A percentile compares a stretch with the other conserved stretches of the same genome.
Conservation (phyloP, 192 early-diverging fungal species). For the Powellomyces hirtus region DNA sequence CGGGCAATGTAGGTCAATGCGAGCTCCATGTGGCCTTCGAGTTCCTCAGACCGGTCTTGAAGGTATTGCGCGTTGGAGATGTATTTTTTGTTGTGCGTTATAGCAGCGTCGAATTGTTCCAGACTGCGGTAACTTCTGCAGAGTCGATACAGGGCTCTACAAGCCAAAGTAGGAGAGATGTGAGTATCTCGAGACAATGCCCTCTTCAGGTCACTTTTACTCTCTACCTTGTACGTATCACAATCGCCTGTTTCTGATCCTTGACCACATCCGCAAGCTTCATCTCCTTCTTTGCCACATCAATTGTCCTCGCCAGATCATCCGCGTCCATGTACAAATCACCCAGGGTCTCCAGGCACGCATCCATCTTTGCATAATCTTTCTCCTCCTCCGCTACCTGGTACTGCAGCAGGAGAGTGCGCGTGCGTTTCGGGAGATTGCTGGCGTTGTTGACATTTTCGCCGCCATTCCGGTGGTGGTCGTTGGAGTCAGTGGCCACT, state of each 20-base stretch:
- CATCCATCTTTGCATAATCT: slow-evolving; percentile 7
- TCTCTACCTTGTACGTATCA: neutral
- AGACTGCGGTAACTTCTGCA: slow-evolving; percentile 7
- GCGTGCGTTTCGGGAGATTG: slow-evolving; percentile 22
- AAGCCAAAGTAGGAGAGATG: neutral
- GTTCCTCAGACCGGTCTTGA: slow-evolving; percentile 14
- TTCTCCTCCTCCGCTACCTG: slow-evolving; percentile 16
- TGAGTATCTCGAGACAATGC: neutral
- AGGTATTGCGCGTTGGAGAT: slow-evolving; percentile 6
- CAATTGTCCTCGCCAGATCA: slow-evolving; percentile 11
- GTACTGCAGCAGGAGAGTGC: slow-evolving; percentile 7
- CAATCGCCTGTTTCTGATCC: neutral
- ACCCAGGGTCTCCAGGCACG: slow-evolving; percentile 9
- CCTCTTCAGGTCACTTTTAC: neutral
- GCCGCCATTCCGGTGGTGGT: neutral
- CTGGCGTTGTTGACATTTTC: too few species aligned
- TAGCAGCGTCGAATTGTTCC: slow-evolving; percentile 17
- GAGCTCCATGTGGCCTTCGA: slow-evolving; percentile 12
- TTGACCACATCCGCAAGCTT: neutral
- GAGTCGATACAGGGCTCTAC: slow-evolving; percentile 18
- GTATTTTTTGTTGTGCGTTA: slow-evolving; percentile 4
- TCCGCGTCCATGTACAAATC: slow-evolving; percentile 25
- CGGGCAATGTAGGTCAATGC: slow-evolving; percentile 13
- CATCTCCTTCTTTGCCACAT: slow-evolving; percentile 19
- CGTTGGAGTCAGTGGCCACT: neutral